These are phyloP conservation scores for Myxozyma neotropica DNA, from an alignment of 805 yeast species.

Conservation along the genomic window DNA sequence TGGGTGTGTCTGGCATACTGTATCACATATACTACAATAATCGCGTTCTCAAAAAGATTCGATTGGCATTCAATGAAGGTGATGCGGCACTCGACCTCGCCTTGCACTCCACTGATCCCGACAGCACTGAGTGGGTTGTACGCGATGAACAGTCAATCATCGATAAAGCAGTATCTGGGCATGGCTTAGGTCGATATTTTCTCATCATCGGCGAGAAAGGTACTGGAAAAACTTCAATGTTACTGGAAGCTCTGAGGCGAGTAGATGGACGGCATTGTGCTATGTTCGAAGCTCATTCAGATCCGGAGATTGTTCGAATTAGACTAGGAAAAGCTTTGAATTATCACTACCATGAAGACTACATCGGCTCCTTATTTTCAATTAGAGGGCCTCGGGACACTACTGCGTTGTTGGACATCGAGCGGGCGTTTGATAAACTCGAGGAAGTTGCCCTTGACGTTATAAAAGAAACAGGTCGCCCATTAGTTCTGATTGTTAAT, in stretches of 20 bases:
- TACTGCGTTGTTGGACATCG: constrained; percentile 78
- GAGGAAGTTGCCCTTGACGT: constrained; percentile 67
- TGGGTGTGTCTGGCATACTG: constrained; percentile 70
- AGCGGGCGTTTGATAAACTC: constrained; percentile 73
- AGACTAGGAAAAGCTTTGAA: constrained; percentile 75
- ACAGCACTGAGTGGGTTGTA: constrained; percentile 44
- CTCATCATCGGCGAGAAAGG: constrained; percentile 82
- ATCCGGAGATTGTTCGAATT: constrained; percentile 77
- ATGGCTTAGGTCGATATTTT: constrained; percentile 67
- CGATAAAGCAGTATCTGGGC: constrained; percentile 67
- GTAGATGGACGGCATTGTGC: constrained; percentile 66
- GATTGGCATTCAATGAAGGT: constrained; percentile 64
- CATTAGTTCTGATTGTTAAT: constrained; percentile 70
- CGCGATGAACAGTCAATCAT: constrained; percentile 67
- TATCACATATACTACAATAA: constrained; percentile 64
- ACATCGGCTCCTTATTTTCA: constrained; percentile 77
- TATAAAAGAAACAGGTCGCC: constrained; percentile 48
- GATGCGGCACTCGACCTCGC: constrained; percentile 65
- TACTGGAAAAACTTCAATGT: constrained; percentile 78
- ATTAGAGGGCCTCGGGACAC: constrained; percentile 85
- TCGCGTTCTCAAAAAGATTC: constrained; percentile 67
- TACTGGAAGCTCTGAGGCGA: constrained; percentile 68
- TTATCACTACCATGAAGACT: constrained; percentile 76
- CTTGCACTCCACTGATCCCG: constrained; percentile 45
- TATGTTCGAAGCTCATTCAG: constrained; percentile 79